phyloP scores from a whole-genome alignment of 805 yeast genomes.

The Brettanomyces sp. region DNA sequence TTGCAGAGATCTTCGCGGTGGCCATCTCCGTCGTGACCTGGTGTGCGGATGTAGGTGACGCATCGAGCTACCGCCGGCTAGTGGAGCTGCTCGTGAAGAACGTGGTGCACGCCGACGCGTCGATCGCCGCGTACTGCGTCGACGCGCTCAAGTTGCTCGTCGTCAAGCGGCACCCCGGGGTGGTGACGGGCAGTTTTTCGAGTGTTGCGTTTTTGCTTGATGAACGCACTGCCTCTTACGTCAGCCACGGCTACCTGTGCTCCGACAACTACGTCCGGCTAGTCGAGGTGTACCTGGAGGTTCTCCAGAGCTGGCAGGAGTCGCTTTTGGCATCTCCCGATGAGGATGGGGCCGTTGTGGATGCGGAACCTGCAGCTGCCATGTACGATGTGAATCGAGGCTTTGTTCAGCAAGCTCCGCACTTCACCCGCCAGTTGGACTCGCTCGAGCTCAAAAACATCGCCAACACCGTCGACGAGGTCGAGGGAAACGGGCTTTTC shows the following conservation, averaged over 20 bases:
- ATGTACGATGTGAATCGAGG: conserved; percentile 27
- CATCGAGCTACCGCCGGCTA: conserved; percentile 43
- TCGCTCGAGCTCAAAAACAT: conserved; percentile 70
- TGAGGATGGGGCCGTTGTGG: background rate
- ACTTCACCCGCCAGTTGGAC: conserved; percentile 39
- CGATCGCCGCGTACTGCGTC: conserved; percentile 57
- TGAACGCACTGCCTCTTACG: conserved; percentile 52
- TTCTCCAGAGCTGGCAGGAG: conserved; percentile 74
- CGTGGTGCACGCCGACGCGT: conserved; percentile 54
- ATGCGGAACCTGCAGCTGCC: conserved; percentile 15
- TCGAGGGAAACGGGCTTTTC: conserved; percentile 91
- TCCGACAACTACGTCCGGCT: conserved; percentile 53
- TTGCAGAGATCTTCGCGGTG: conserved; percentile 57
- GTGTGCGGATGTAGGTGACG: conserved; percentile 30
- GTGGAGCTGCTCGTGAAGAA: conserved; percentile 74
- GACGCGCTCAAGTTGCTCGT: conserved; percentile 60
- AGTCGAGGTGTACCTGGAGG: conserved; percentile 64
- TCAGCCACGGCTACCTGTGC: conserved; percentile 48
- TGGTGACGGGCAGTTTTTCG: conserved; percentile 65
- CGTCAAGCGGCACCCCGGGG: conserved; percentile 56
- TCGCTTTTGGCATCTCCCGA: conserved; percentile 37
- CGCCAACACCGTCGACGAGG: conserved; percentile 82
- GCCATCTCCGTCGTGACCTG: conserved; percentile 70
- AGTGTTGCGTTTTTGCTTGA: conserved; percentile 69
- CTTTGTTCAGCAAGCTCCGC: conserved; percentile 30